These are phyloP conservation scores for Andrographis paniculata DNA, from an alignment of 305 asterid species.

Conservation along the genomic window DNA sequence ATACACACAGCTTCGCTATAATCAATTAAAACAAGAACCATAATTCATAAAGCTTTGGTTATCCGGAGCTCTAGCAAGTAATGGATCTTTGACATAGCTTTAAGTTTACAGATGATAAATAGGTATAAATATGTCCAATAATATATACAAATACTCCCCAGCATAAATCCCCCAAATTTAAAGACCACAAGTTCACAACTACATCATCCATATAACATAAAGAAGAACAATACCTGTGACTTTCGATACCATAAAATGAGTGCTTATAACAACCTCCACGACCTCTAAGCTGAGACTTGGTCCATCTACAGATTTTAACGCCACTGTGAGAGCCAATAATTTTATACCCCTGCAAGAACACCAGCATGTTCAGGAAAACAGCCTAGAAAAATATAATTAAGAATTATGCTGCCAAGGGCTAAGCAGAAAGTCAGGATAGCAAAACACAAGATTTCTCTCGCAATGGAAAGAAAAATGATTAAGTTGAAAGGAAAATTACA, in stretches of 20 bases:
- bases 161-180: constrained; percentile 9
- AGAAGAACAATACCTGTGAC: constrained; percentile 58
- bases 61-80: no score
- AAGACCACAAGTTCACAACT: not conserved
- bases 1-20: not conserved
- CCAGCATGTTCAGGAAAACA: constrained; percentile 16
- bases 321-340: constrained; percentile 94
- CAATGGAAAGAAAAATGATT: no score
- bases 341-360: constrained; percentile 69
- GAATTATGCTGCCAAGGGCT: no score
- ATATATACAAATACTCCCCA: not conserved
- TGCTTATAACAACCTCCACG: constrained; percentile 98
- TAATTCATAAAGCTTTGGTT: no score
- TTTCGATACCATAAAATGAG: constrained; percentile 86
- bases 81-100: not conserved
- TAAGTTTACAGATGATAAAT: constrained; percentile 2
- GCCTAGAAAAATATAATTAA: not conserved
- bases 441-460: no score
- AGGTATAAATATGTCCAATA: not conserved
- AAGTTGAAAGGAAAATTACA: no score
- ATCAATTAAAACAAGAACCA: no score
- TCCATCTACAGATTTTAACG: constrained; percentile 95
- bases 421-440: no score
- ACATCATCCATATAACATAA: constrained; percentile 12
- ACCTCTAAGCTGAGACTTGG: constrained; percentile 94